Evolutionary conservation across 345 rosid species (phyloP).

Genomic region (Syzygium grande): DNA sequence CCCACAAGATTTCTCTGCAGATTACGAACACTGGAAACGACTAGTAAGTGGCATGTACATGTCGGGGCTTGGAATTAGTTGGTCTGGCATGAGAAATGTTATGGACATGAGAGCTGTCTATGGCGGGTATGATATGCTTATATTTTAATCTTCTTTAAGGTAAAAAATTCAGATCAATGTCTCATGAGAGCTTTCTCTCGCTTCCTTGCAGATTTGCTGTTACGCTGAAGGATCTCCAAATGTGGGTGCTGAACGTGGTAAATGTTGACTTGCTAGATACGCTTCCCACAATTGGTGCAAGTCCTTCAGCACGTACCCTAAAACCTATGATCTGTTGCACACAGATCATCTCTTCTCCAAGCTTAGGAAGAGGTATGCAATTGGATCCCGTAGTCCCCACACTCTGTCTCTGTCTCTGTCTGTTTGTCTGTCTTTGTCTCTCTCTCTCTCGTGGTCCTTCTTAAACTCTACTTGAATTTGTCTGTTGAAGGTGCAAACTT

Average conservation of each 20-base stretch:
- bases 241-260: constrained; percentile 87
- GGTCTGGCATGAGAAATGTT: constrained; percentile 77
- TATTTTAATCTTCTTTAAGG: background rate
- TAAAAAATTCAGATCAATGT: background rate
- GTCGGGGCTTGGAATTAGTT: constrained; percentile 69
- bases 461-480: background rate
- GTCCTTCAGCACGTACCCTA: constrained; percentile 84
- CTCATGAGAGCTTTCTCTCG: background rate
- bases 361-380: constrained; percentile 50
- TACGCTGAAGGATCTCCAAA: constrained; percentile 59
- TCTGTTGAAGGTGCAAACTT: constrained; percentile 72
- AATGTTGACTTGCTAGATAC: constrained; percentile 80
- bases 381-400: background rate
- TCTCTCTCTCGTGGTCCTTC: background rate
- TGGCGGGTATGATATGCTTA: constrained; percentile 48
- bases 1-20: constrained; percentile 62
- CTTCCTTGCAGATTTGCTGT: constrained; percentile 65
- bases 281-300: constrained; percentile 91
- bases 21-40: constrained; percentile 73
- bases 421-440: background rate
- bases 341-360: constrained; percentile 91
- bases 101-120: constrained; percentile 98
- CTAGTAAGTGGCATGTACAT: constrained; percentile 62
- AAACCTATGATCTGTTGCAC: constrained; percentile 77
- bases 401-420: too few species aligned